These are phyloP conservation scores for Diaporthe vaccinii DNA, from an alignment of 2,329 filamentous ascomycete genomes.

Conservation along the genomic window DNA sequence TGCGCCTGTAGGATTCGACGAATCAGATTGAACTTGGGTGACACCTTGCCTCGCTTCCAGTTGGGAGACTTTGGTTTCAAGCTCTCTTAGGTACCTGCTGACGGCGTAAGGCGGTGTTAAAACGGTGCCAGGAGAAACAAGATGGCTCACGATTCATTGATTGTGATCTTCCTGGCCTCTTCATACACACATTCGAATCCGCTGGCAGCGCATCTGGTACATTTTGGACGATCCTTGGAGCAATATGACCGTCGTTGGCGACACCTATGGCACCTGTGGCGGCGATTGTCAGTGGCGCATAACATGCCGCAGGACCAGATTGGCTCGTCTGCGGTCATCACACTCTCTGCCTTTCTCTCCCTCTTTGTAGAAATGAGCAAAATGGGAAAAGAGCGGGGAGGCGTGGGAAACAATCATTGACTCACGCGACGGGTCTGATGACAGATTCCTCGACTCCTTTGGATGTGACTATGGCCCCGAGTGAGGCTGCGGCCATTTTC, in stretches of 20 bases:
- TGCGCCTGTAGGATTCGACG: neutral
- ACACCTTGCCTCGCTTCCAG: neutral
- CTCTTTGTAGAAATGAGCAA: no score
- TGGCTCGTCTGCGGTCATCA: neutral
- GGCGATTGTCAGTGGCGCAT: neutral
- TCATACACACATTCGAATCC: slow-evolving; percentile 52
- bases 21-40: neutral
- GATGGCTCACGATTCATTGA: slow-evolving; percentile 51
- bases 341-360: no score
- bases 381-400: neutral
- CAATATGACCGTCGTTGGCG: slow-evolving; percentile 53
- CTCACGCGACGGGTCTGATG: slow-evolving; percentile 40
- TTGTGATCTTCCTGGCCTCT: slow-evolving; percentile 51
- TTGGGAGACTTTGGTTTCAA: slow-evolving; percentile 49
- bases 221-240: slow-evolving; percentile 54
- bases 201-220: slow-evolving; percentile 51
- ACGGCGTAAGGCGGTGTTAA: neutral
- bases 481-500: neutral
- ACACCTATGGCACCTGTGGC: slow-evolving; percentile 51
- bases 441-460: neutral
- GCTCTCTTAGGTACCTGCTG: slow-evolving; percentile 50
- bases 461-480: neutral
- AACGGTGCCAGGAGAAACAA: neutral
- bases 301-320: neutral
- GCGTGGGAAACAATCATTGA: neutral